These are phyloP conservation scores for Dictyostelium brefeldianum DNA, from an alignment of 78 protist genomes.

Conservation along the genomic window DNA sequence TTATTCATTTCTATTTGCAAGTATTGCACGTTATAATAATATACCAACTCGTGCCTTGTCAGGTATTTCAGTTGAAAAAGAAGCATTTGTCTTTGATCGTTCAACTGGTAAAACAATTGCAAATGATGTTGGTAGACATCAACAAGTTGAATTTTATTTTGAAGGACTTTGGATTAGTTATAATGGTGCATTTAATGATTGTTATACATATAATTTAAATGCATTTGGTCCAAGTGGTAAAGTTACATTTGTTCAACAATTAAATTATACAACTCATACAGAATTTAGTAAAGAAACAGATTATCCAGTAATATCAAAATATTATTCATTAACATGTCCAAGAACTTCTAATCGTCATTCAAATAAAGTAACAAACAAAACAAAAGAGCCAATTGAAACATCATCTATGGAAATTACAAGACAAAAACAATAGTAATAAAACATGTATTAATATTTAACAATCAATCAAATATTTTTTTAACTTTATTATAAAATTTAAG, in stretches of 20 bases:
- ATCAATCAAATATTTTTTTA: too few relatives aligned
- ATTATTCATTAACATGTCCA: constrained; percentile 6
- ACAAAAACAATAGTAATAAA: background rate
- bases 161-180: constrained; percentile 35
- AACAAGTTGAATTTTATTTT: constrained; percentile 5
- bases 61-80: background rate
- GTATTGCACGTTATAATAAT: constrained; percentile 13
- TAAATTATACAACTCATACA: background rate
- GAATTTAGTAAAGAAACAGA: background rate
- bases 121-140: constrained; percentile 8
- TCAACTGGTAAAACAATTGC: background rate
- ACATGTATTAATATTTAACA: too few relatives aligned
- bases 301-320: background rate
- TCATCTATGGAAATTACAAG: background rate
- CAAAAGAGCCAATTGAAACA: background rate
- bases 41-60: constrained; percentile 11
- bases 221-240: constrained; percentile 20
- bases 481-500: too few relatives aligned
- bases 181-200: background rate
- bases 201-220: background rate
- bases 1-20: background rate
- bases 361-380: background rate
- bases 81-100: background rate
- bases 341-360: background rate
- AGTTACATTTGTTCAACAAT: background rate